Evolutionary conservation across 371 early-diverging fungal genomes (phyloP).

Genomic region (Entomophthora muscae): DNA sequence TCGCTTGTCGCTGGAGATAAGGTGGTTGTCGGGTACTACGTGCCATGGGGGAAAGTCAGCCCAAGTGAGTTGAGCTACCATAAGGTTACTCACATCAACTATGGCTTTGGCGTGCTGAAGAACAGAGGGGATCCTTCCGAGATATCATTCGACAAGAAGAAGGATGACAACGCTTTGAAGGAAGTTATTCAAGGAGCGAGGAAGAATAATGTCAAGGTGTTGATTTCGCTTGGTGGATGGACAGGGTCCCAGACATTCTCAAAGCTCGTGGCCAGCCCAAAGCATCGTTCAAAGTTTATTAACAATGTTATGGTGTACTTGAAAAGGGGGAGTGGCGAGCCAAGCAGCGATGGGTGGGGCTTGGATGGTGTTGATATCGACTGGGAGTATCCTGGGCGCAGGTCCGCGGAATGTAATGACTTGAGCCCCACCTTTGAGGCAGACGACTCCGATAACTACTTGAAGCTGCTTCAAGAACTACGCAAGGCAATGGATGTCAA

Average conservation of each 20-base stretch:
- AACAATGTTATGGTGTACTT: conserved; percentile 13
- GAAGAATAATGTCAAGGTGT: conserved; percentile 19
- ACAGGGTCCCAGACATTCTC: conserved; percentile 47
- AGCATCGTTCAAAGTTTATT: conserved; percentile 27
- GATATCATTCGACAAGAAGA: conserved; percentile 9
- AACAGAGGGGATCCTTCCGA: conserved; percentile 13
- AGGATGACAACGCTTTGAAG: conserved; percentile 20
- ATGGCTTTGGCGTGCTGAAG: conserved; percentile 22
- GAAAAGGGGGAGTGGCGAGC: conserved; percentile 9
- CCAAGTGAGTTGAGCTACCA: conserved; percentile 20
- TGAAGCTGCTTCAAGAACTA: conserved; percentile 34
- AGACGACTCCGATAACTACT: conserved; percentile 33
- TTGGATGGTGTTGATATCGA: conserved; percentile 31
- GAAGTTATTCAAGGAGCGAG: conserved; percentile 20
- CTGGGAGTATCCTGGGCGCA: conserved; percentile 64
- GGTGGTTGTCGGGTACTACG: conserved; percentile 26
- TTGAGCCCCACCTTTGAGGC: conserved; percentile 27
- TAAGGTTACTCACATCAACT: conserved; percentile 43
- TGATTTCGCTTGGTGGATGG: conserved; percentile 63
- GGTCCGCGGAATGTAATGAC: conserved; percentile 47
- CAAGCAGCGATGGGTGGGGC: conserved; percentile 16
- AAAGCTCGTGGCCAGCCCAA: conserved; percentile 23
- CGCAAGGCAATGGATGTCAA: conserved; percentile 34
- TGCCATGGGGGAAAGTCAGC: conserved; percentile 32
- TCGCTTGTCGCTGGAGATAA: conserved; percentile 7